Conservation (phyloP, 2,329 filamentous ascomycete genomes). For the Chrysosporium queenslandicum region DNA sequence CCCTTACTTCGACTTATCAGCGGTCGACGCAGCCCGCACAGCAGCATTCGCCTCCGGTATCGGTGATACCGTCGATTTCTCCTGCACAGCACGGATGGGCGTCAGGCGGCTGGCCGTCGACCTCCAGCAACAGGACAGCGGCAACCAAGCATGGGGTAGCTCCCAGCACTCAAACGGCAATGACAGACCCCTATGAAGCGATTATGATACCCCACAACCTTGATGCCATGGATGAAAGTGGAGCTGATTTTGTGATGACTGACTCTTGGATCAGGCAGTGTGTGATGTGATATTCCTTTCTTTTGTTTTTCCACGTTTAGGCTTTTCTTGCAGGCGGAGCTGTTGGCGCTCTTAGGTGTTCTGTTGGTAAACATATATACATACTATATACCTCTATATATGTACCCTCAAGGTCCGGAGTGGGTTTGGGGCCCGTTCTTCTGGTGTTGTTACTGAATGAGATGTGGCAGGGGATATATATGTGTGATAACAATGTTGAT, state of each 20-base stretch:
- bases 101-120: constrained; percentile 32
- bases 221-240: constrained; percentile 4
- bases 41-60: constrained; percentile 14
- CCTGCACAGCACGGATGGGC: constrained; percentile 31
- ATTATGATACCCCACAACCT: constrained; percentile 14
- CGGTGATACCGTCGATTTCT: constrained; percentile 11
- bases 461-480: background rate
- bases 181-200: constrained; percentile 11
- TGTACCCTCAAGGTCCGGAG: background rate
- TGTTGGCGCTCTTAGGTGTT: background rate
- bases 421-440: background rate
- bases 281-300: constrained; percentile 10
- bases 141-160: background rate
- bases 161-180: background rate
- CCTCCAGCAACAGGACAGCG: too few species aligned
- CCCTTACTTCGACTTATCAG: constrained; percentile 11
- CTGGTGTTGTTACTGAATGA: background rate
- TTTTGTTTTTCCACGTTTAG: background rate
- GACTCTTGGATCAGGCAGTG: constrained; percentile 23
- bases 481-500: background rate
- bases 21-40: constrained; percentile 25
- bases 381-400: background rate
- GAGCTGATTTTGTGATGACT: constrained; percentile 22
- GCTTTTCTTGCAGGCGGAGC: background rate
- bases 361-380: background rate